Evolutionary conservation across 441 rosid species (phyloP).

Genomic region (Adansonia rubrostipa): DNA sequence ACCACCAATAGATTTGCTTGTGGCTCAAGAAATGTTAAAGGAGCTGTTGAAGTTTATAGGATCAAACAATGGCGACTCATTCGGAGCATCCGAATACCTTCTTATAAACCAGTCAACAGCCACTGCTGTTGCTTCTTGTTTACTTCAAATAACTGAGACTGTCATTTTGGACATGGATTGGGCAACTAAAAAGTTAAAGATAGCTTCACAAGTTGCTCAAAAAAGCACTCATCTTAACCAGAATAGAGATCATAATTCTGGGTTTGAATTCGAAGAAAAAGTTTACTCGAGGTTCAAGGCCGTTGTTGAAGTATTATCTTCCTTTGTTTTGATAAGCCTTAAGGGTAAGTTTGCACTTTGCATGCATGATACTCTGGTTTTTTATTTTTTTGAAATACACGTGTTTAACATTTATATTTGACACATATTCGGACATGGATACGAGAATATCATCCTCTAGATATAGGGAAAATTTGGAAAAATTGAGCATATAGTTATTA

Average conservation of each 20-base stretch:
- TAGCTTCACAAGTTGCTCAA: constrained; percentile 42
- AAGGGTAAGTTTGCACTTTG: constrained; percentile 52
- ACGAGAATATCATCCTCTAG: too few relatives aligned
- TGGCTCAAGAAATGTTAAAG: constrained; percentile 54
- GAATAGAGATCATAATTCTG: constrained; percentile 43
- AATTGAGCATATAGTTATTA: too few relatives aligned
- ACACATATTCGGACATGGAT: too few relatives aligned
- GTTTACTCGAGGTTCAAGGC: constrained; percentile 65
- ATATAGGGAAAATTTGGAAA: too few relatives aligned
- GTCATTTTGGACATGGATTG: constrained; percentile 62
- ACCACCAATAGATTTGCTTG: constrained; percentile 57
- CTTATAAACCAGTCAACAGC: constrained; percentile 57
- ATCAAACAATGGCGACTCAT: constrained; percentile 34
- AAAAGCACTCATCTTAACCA: constrained; percentile 41
- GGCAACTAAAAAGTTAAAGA: constrained; percentile 63
- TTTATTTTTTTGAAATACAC: too few relatives aligned
- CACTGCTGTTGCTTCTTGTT: constrained; percentile 46
- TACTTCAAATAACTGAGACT: constrained; percentile 57
- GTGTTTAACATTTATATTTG: too few relatives aligned
- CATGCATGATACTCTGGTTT: neutral
- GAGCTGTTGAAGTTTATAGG: constrained; percentile 53
- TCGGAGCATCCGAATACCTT: constrained; percentile 51
- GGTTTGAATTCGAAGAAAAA: constrained; percentile 53
- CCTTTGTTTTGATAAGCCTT: constrained; percentile 71
- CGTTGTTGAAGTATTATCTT: constrained; percentile 59